Evolutionary conservation across 2,329 filamentous ascomycete genomes (phyloP), one percentile per base, ranked within the genome.

Genomic region (Aspergillus ochraceus): DNA sequence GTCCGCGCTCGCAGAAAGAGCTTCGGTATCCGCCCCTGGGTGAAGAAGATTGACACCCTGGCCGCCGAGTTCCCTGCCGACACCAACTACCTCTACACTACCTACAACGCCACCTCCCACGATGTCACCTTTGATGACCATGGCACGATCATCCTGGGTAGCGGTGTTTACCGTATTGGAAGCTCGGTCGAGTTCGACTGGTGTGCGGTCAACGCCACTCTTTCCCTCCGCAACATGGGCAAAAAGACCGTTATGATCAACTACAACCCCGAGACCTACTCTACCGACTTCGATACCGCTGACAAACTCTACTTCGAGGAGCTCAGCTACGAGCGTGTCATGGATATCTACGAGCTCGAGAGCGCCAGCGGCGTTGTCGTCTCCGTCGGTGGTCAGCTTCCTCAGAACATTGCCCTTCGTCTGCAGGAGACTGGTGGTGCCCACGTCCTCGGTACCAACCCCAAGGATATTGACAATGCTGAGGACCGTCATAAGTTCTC

Each of bases 211-310:
- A 95, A 92, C 71, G 90, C 92, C 64, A 93, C 92, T 11, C 84
- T 91, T 63, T 90, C 92, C 47, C 84, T 98, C 64, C 87, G 88
- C 70, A 83, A 89, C 62, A 91, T 96, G 83, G 93, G 92, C 67
- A 90, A 97, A 83, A 97, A 97, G 88, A 98, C 95, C 30, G 88
- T 97, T 59, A 96, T 98, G 91, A 95, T 99, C 72, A 98, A 98
- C 79, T 90, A 87, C 70, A 94, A 95, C 70, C 91, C 91, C 0
- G 91, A 97, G 70, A 97, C 92, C 0, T 87, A 86, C 60, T 81
- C 74, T 57, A 97, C 94, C 0, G 95, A 98, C 77, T 94, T 89
- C 74, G 95, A 99, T 69, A 87, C 86, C 10, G 91, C 92, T 9
- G 94, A 98, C 70, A 92, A 88, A 70, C 86, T 99, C 5, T 99